A percentile compares a stretch with the other conserved stretches of the same genome.
Conservation (phyloP, 225 moss, liverwort and hornwort genomes). For the Neckera pumila region DNA sequence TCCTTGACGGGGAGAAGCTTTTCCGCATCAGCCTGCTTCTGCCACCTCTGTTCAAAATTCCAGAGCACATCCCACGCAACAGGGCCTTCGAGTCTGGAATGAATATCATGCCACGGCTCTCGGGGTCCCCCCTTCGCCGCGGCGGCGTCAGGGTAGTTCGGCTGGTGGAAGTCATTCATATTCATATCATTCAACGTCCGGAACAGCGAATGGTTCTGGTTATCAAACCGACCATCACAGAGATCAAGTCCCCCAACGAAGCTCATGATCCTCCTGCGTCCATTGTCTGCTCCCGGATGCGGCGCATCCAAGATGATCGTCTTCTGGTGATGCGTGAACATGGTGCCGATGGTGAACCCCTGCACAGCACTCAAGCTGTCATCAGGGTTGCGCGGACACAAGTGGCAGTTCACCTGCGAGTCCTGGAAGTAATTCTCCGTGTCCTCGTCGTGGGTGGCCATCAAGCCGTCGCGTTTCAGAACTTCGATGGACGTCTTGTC, state of each 20-base stretch:
- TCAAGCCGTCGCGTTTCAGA: constrained; percentile 47
- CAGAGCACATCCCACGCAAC: constrained; percentile 78
- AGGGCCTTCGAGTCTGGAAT: constrained; percentile 46
- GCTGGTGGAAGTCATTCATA: constrained; percentile 62
- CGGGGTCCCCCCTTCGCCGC: constrained; percentile 51
- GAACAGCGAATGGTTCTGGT: constrained; percentile 58
- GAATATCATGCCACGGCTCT: constrained; percentile 92
- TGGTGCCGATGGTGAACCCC: constrained; percentile 39
- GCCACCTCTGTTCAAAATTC: constrained; percentile 84
- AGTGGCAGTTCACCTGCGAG: constrained; percentile 13
- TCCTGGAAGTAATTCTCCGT: constrained; percentile 37
- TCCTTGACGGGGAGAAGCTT: constrained; percentile 25
- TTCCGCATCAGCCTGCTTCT: constrained; percentile 21
- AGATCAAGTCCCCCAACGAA: constrained; percentile 71
- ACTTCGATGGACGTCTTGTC: constrained; percentile 59
- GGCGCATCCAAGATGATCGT: constrained; percentile 59
- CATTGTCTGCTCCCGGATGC: constrained; percentile 19
- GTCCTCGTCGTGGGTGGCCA: constrained; percentile 83
- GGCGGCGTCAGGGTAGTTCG: constrained; percentile 32
- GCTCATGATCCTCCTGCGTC: constrained; percentile 53
- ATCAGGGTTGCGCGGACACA: constrained; percentile 77
- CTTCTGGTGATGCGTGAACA: constrained; percentile 29
- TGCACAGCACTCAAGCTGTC: constrained; percentile 44
- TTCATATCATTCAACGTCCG: constrained; percentile 34
- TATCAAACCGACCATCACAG: constrained; percentile 77